Evolutionary conservation across 73 alveolate genomes (phyloP).

Genomic region (Paramecium sexaurelia): DNA sequence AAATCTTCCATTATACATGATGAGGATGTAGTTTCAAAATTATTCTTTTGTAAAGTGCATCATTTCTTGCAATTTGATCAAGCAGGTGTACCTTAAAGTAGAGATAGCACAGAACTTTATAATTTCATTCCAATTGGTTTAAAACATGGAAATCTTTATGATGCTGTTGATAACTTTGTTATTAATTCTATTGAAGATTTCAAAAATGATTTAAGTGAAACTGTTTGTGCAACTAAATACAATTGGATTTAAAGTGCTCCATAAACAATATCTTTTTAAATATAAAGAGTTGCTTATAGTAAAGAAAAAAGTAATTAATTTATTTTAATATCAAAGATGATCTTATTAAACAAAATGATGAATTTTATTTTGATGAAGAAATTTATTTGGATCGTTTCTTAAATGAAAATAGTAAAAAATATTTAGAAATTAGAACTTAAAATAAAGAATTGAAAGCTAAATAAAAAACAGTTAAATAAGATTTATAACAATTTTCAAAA

Average conservation of each 20-base stretch:
- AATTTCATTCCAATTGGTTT: constrained; percentile 75
- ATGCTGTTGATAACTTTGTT: constrained; percentile 77
- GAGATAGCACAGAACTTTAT: constrained; percentile 64
- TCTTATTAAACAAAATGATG: constrained; percentile 68
- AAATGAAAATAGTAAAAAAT: constrained; percentile 66
- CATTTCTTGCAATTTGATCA: background rate
- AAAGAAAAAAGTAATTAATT: constrained; percentile 62
- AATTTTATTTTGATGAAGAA: constrained; percentile 77
- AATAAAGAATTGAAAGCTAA: constrained; percentile 60
- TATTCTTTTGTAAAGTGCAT: background rate
- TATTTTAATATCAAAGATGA: background rate
- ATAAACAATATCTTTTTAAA: constrained; percentile 71
- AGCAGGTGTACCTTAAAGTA: background rate
- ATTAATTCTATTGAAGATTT: constrained; percentile 69
- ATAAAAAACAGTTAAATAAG: constrained; percentile 32
- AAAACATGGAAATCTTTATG: constrained; percentile 70
- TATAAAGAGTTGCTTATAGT: constrained; percentile 73
- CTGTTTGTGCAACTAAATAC: constrained; percentile 69
- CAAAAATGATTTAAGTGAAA: constrained; percentile 64
- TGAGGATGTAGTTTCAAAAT: background rate
- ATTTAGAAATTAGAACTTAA: constrained; percentile 65
- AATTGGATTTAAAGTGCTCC: constrained; percentile 76
- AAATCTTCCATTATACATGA: background rate
- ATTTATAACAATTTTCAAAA: constrained; percentile 51
- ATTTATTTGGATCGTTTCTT: constrained; percentile 81